Conservation (phyloP, 345 rosid genomes). For the Brassica cretica region DNA sequence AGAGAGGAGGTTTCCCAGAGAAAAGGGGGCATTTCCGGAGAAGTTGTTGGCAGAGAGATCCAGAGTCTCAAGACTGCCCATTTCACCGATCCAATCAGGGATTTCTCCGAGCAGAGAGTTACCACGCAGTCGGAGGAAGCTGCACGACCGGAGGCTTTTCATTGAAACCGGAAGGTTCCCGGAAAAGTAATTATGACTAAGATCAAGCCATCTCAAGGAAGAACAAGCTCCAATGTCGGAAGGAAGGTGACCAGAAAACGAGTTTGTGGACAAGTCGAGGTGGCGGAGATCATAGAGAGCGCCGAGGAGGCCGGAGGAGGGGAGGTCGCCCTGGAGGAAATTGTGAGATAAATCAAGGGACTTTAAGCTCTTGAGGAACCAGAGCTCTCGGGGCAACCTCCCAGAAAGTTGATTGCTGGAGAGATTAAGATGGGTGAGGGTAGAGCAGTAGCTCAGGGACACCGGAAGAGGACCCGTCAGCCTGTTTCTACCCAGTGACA, state of each 20-base stretch:
- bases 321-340: constrained; percentile 63
- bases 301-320: constrained; percentile 47
- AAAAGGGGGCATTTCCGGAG: constrained; percentile 54
- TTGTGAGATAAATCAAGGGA: constrained; percentile 71
- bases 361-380: constrained; percentile 61
- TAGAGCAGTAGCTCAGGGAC: constrained; percentile 61
- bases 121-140: constrained; percentile 50
- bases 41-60: constrained; percentile 80
- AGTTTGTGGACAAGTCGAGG: constrained; percentile 55
- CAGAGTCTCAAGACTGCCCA: constrained; percentile 58
- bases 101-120: constrained; percentile 62
- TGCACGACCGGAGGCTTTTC: constrained; percentile 52
- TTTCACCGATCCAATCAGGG: constrained; percentile 76
- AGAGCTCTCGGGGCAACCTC: constrained; percentile 55
- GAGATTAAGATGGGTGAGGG: constrained; percentile 57
- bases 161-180: constrained; percentile 70
- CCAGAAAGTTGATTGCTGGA: constrained; percentile 78
- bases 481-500: constrained; percentile 68
- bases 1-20: constrained; percentile 62
- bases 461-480: constrained; percentile 69
- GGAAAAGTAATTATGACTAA: constrained; percentile 66
- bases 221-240: constrained; percentile 67
- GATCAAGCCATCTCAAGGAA: constrained; percentile 51
- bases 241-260: constrained; percentile 63
- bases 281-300: constrained; percentile 56